phyloP scores from a whole-genome alignment of 768 basidiomycete genomes.

The Scleroderma citrinum region DNA sequence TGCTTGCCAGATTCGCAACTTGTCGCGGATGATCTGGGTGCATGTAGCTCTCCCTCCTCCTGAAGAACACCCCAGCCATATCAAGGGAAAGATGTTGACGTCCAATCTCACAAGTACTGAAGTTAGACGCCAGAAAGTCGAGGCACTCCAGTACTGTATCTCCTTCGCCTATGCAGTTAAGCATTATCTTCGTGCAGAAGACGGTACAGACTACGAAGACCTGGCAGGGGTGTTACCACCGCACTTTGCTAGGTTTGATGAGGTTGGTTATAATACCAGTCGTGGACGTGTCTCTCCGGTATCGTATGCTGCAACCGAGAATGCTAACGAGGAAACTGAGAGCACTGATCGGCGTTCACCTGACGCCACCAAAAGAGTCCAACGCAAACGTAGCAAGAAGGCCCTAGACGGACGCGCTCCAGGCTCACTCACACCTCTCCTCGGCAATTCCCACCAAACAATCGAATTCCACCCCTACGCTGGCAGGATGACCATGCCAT shows the following conservation, averaged over 20 bases:
- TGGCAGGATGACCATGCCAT: slow-evolving; percentile 60
- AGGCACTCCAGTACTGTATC: slow-evolving; percentile 62
- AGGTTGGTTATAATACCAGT: slow-evolving; percentile 35
- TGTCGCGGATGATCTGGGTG: slow-evolving; percentile 76
- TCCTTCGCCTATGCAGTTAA: slow-evolving; percentile 66
- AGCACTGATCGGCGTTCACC: slow-evolving; percentile 17
- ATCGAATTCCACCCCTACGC: slow-evolving; percentile 57
- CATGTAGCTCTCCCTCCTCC: slow-evolving; percentile 61
- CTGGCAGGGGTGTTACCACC: slow-evolving; percentile 61
- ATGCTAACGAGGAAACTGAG: slow-evolving; percentile 25
- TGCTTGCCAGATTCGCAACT: slow-evolving; percentile 51
- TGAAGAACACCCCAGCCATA: slow-evolving; percentile 36
- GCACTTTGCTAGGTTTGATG: slow-evolving; percentile 47
- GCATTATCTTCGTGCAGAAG: slow-evolving; percentile 83
- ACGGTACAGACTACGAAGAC: slow-evolving; percentile 66
- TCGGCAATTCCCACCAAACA: slow-evolving; percentile 47
- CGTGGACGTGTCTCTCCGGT: slow-evolving; percentile 22
- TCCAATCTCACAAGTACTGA: slow-evolving; percentile 44
- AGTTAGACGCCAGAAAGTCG: slow-evolving; percentile 60
- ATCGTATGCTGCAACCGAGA: slow-evolving; percentile 40
- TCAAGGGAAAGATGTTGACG: slow-evolving; percentile 49
- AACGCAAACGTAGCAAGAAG: slow-evolving; percentile 67
- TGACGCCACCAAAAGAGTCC: slow-evolving; percentile 63
- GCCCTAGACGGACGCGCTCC: slow-evolving; percentile 24
- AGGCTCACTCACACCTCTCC: slow-evolving; percentile 54